phyloP scores from a whole-genome alignment of 1,284 basidiomycete species.

The Athelia sp. region DNA sequence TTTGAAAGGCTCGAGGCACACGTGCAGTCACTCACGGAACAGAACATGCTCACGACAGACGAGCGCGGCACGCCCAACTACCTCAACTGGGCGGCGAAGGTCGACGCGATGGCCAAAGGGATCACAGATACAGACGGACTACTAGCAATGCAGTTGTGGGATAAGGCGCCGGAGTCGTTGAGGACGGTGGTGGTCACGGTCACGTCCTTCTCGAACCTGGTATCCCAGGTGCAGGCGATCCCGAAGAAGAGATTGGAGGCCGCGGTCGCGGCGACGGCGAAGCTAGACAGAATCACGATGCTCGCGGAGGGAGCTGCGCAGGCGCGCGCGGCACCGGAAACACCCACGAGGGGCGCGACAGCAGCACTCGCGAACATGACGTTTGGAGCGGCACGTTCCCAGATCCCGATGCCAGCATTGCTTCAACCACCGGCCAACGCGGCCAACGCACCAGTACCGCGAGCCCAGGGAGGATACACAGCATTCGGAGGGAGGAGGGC shows the following conservation, averaged over 20 bases:
- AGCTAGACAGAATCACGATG: too few relatives aligned
- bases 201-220: neutral
- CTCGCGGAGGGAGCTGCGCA: neutral
- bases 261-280: neutral
- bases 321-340: neutral
- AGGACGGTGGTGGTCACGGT: neutral
- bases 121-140: neutral
- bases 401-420: too few relatives aligned
- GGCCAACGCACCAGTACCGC: too few relatives aligned
- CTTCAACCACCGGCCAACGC: too few relatives aligned
- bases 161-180: neutral
- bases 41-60: neutral
- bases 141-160: neutral
- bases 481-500: neutral
- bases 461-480: too few relatives aligned
- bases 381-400: too few relatives aligned
- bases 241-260: neutral
- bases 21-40: neutral
- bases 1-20: neutral
- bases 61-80: neutral
- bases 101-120: neutral
- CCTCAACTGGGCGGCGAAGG: neutral
- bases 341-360: neutral
- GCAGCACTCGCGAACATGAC: too few relatives aligned
- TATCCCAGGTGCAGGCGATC: neutral